Evolutionary conservation across 1,284 basidiomycete genomes (phyloP).

Genomic region (Wolfiporia cocos): DNA sequence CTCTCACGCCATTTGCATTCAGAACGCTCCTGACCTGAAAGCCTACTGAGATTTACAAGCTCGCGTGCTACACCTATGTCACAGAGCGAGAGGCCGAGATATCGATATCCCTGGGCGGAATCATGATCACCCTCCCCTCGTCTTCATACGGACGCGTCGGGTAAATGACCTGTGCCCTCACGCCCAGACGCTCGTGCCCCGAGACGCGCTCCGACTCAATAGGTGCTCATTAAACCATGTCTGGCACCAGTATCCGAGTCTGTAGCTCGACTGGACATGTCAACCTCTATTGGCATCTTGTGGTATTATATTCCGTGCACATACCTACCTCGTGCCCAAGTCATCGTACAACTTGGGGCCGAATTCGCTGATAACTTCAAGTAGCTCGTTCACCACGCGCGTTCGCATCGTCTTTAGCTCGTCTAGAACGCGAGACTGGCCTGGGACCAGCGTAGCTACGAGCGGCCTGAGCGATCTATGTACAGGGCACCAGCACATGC

Average conservation of each 20-base stretch:
- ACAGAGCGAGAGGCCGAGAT: too few relatives aligned
- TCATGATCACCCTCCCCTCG: slow-evolving; percentile 74
- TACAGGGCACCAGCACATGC: not conserved
- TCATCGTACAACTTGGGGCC: slow-evolving; percentile 87
- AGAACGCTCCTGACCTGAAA: too few relatives aligned
- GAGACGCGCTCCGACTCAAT: slow-evolving; percentile 72
- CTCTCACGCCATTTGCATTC: too few relatives aligned
- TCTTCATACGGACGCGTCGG: slow-evolving; percentile 71
- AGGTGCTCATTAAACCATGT: slow-evolving; percentile 93
- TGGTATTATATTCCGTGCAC: not conserved
- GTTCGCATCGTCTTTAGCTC: slow-evolving; percentile 77
- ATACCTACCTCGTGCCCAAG: slow-evolving; percentile 71
- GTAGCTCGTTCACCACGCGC: slow-evolving; percentile 82
- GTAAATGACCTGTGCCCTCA: slow-evolving; percentile 51
- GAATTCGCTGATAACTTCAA: slow-evolving; percentile 85
- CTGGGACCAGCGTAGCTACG: slow-evolving; percentile 88
- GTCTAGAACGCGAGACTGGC: slow-evolving; percentile 83
- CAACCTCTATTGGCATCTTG: not conserved
- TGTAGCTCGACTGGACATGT: slow-evolving; percentile 22
- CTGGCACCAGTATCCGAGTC: slow-evolving; percentile 82
- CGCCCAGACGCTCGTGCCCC: slow-evolving; percentile 75
- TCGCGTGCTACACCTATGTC: too few relatives aligned
- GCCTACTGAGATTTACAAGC: too few relatives aligned
- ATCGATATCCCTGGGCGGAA: slow-evolving; percentile 60
- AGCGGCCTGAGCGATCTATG: slow-evolving; percentile 86